Percentiles rank a stretch among this genome's conserved stretches.
These are phyloP conservation scores for Scheffersomyces spartinae DNA, from an alignment of 805 yeast species.

Conservation along the genomic window DNA sequence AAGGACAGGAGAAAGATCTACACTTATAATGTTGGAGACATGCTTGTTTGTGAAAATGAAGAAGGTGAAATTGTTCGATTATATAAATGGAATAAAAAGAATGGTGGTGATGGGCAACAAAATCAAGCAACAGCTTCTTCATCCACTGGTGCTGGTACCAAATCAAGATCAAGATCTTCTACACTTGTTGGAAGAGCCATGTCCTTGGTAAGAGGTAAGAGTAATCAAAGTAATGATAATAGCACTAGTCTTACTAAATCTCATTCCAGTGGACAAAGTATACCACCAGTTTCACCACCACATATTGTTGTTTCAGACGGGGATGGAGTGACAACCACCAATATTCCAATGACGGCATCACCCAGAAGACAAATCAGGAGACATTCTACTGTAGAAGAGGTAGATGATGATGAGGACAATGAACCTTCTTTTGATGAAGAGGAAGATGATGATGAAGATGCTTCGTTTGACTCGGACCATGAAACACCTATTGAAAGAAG, in stretches of 20 bases:
- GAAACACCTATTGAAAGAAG: slow-evolving; percentile 61
- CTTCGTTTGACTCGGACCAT: slow-evolving; percentile 12
- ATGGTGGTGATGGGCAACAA: too few species aligned
- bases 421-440: slow-evolving; percentile 10
- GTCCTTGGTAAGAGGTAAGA: slow-evolving; percentile 24
- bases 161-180: slow-evolving; percentile 24
- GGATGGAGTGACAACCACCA: too few species aligned
- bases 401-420: slow-evolving; percentile 11
- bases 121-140: slow-evolving; percentile 43
- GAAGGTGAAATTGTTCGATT: slow-evolving; percentile 88
- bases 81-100: too few species aligned
- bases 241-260: too few species aligned
- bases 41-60: slow-evolving; percentile 73
- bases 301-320: too few species aligned
- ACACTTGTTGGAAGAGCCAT: slow-evolving; percentile 37
- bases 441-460: slow-evolving; percentile 11
- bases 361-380: too few species aligned
- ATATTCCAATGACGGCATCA: neutral
- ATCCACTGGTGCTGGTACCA: slow-evolving; percentile 2
- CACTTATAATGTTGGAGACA: slow-evolving; percentile 74
- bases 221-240: slow-evolving; percentile 1
- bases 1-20: slow-evolving; percentile 37
- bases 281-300: too few species aligned
- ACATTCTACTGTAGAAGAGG: slow-evolving; percentile 8
- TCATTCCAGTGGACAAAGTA: too few species aligned